These are phyloP conservation scores for Saccharomycopsis sp. DNA, from an alignment of 805 yeast species.

Conservation along the genomic window DNA sequence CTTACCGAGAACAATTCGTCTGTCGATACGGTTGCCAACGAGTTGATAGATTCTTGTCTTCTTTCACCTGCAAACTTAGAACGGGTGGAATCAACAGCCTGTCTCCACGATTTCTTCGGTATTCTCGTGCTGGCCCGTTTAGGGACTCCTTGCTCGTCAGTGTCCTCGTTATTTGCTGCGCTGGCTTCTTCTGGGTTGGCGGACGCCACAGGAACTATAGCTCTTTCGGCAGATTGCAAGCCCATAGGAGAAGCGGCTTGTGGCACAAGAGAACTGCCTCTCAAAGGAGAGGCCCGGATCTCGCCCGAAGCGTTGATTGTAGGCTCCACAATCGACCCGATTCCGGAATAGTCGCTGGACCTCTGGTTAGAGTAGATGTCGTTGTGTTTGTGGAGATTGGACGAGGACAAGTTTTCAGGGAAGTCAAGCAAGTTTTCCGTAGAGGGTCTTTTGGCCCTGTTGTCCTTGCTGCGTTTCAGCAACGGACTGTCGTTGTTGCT, in stretches of 20 bases:
- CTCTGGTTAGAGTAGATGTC: background rate
- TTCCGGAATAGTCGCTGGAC: background rate
- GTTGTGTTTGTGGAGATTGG: conserved; percentile 4
- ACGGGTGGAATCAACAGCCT: conserved; percentile 27
- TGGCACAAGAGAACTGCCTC: background rate
- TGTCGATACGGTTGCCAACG: conserved; percentile 80
- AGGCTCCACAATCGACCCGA: background rate
- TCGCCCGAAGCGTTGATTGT: background rate
- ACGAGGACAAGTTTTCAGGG: conserved; percentile 10
- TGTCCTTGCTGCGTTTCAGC: background rate
- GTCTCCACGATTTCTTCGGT: conserved; percentile 57
- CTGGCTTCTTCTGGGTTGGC: conserved; percentile 25
- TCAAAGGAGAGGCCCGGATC: background rate
- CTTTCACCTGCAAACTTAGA: conserved; percentile 24
- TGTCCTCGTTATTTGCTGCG: background rate
- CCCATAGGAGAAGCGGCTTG: conserved; percentile 15
- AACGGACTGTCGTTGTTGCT: background rate
- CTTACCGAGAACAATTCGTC: conserved; percentile 75
- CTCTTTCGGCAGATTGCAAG: conserved; percentile 10
- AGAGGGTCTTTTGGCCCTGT: conserved; percentile 3
- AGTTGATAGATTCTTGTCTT: conserved; percentile 57
- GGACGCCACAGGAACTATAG: conserved; percentile 23
- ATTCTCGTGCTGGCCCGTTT: conserved; percentile 17
- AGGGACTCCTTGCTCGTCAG: background rate
- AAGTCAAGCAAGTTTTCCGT: conserved; percentile 11